A percentile compares a stretch with the other conserved stretches of the same genome.
Evolutionary conservation across 2,329 filamentous ascomycete species (phyloP).

Genomic region (Penicillium paneum): DNA sequence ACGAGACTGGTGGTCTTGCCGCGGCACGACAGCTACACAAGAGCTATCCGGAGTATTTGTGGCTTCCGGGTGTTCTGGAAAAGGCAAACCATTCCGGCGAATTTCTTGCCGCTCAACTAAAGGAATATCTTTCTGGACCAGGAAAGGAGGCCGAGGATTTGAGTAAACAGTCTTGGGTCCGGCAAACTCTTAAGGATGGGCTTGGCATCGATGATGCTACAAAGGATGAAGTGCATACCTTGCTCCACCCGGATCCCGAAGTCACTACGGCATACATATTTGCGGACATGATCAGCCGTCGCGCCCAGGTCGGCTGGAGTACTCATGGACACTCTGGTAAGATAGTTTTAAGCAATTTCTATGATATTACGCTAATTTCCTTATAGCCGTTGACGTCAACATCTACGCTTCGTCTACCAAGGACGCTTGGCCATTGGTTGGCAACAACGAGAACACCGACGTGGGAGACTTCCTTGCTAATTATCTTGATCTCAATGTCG

Average conservation of each 20-base stretch:
- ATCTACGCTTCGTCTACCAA: conserved; percentile 78
- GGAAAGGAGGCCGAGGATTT: conserved; percentile 42
- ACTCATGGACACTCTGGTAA: conserved; percentile 79
- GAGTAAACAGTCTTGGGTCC: conserved; percentile 61
- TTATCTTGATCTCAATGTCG: conserved; percentile 77
- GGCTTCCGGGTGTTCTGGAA: conserved; percentile 78
- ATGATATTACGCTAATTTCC: conserved; percentile 11
- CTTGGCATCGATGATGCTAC: conserved; percentile 75
- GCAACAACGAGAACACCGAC: conserved; percentile 94
- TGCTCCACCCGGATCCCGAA: conserved; percentile 58
- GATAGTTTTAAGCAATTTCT: neutral
- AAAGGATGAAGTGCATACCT: conserved; percentile 64
- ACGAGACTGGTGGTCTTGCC: conserved; percentile 89
- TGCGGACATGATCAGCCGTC: conserved; percentile 79
- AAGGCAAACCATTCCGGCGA: conserved; percentile 75
- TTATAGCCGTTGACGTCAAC: conserved; percentile 81
- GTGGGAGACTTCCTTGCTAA: conserved; percentile 75
- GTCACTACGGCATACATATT: conserved; percentile 61
- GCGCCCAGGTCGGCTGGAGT: conserved; percentile 88
- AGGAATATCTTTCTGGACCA: conserved; percentile 52
- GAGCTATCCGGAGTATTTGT: conserved; percentile 58
- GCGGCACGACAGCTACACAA: conserved; percentile 67
- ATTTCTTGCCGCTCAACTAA: conserved; percentile 63
- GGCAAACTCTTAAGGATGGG: conserved; percentile 60
- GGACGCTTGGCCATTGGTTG: conserved; percentile 61